Conservation (phyloP, 2,329 filamentous ascomycete species). For the Alternaria brassicae region DNA sequence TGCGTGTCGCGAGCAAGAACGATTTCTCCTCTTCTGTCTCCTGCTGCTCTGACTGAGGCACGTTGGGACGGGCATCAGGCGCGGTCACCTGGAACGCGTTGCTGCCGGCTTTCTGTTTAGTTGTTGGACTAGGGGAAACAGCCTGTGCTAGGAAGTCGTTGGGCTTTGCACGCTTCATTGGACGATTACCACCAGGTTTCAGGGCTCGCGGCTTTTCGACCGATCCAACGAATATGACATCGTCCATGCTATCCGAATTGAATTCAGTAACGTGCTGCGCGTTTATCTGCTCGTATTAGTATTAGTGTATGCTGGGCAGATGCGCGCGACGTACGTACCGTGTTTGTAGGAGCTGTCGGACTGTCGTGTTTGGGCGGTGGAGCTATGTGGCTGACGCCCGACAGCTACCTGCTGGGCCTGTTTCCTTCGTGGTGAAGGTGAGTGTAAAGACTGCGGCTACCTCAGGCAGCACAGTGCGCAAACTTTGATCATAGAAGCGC, state of each 20-base stretch:
- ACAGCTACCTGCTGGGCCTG: neutral
- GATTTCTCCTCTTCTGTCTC: neutral
- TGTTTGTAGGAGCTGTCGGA: neutral
- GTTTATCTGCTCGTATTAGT: neutral
- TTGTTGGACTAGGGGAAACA: neutral
- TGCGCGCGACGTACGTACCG: neutral
- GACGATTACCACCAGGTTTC: neutral
- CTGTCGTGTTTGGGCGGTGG: neutral
- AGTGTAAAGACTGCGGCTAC: neutral
- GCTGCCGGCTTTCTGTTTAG: neutral
- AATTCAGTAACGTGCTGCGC: neutral
- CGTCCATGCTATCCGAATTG: neutral
- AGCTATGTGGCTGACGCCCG: neutral
- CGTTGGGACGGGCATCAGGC: neutral
- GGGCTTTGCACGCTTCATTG: neutral
- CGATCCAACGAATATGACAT: neutral
- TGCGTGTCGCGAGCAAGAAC: slow-evolving; percentile 3
- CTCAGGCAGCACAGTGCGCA: neutral
- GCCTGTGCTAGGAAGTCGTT: neutral
- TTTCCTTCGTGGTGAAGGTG: neutral
- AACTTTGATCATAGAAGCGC: neutral
- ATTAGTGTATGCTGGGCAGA: neutral
- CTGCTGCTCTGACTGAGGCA: neutral
- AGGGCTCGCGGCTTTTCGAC: neutral
- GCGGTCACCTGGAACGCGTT: too few relatives aligned